Conservation (phyloP, 768 basidiomycete species). For the Lactifluus echinatus region DNA sequence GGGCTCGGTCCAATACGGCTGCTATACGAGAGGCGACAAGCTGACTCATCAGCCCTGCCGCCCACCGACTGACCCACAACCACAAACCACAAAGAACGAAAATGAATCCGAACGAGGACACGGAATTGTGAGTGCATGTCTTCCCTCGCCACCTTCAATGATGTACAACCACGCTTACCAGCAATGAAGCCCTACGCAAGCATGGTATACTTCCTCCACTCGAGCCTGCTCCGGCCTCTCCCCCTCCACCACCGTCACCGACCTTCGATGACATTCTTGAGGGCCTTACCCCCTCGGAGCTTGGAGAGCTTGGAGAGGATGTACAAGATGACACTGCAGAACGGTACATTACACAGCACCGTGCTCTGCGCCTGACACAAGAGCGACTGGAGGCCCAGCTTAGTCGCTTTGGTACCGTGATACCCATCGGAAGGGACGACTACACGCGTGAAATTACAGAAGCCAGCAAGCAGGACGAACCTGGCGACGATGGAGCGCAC, state of each 20-base stretch:
- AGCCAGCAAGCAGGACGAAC: conserved; percentile 64
- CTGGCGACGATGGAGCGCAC: conserved; percentile 50
- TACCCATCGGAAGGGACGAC: conserved; percentile 86
- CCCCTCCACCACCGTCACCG: conserved; percentile 76
- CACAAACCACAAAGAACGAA: conserved; percentile 27
- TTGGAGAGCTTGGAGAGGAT: conserved; percentile 65
- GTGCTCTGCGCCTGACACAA: conserved; percentile 55
- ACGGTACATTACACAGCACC: conserved; percentile 58
- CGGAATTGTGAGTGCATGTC: conserved; percentile 72
- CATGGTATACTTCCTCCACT: conserved; percentile 83
- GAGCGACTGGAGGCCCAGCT: conserved; percentile 47
- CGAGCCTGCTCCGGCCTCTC: conserved; percentile 56
- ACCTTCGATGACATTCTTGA: conserved; percentile 59
- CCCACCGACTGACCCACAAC: no score
- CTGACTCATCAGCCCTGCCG: not conserved
- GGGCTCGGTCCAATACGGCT: not conserved
- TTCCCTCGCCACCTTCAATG: not conserved
- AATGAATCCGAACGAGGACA: conserved; percentile 83
- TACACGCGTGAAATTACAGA: conserved; percentile 95
- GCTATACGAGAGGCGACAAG: not conserved
- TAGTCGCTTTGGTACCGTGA: conserved; percentile 73
- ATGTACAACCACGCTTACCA: conserved; percentile 28
- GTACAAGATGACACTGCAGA: conserved; percentile 68
- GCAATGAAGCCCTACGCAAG: conserved; percentile 90
- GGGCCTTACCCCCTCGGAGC: conserved; percentile 52